Conservation (phyloP, 129 eudicot species). For the Pittosporum tobira region DNA sequence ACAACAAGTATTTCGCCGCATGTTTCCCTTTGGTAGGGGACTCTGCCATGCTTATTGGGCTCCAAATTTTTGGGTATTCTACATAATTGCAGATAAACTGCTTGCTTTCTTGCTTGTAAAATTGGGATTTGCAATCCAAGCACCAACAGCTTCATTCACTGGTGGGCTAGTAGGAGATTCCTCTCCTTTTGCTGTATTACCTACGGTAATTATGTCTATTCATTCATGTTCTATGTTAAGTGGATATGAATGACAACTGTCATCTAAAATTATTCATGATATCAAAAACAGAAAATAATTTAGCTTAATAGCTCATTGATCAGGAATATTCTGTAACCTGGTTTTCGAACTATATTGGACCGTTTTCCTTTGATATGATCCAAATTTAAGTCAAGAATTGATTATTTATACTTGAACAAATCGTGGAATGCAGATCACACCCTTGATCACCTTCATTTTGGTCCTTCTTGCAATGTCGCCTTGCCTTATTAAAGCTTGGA, state of each 20-base stretch:
- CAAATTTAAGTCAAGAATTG: neutral
- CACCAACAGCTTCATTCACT: slow-evolving; percentile 86
- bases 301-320: slow-evolving; percentile 2
- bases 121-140: slow-evolving; percentile 52
- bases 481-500: slow-evolving; percentile 71
- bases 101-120: slow-evolving; percentile 48
- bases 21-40: slow-evolving; percentile 99
- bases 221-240: neutral
- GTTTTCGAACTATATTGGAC: neutral
- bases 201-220: slow-evolving; percentile 40
- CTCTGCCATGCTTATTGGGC: slow-evolving; percentile 99
- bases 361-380: neutral
- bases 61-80: slow-evolving; percentile 96
- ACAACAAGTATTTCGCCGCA: slow-evolving; percentile 63
- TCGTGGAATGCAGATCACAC: slow-evolving; percentile 59
- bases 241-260: neutral
- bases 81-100: slow-evolving; percentile 63
- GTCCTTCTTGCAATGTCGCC: slow-evolving; percentile 76
- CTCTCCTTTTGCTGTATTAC: slow-evolving; percentile 84
- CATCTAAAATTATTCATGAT: neutral
- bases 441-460: slow-evolving; percentile 47
- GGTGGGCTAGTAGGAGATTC: slow-evolving; percentile 96
- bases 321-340: neutral
- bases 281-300: neutral
- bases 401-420: neutral